A percentile compares a stretch with the other conserved stretches of the same genome.
Conservation (phyloP, 345 rosid species). For the Citrus maxima region DNA sequence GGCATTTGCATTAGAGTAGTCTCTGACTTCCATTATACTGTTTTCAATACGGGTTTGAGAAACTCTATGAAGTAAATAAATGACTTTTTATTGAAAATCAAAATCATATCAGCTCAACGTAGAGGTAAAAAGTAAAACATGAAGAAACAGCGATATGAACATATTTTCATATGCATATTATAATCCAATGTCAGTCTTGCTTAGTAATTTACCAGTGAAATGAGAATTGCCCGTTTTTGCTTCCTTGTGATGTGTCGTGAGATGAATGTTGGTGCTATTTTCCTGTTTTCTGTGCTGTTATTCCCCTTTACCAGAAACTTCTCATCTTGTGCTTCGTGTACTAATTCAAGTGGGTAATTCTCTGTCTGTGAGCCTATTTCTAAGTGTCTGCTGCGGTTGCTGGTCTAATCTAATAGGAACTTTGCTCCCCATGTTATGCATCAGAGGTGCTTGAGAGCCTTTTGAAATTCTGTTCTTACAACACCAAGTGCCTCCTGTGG, state of each 20-base stretch:
- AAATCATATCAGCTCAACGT: too few relatives aligned
- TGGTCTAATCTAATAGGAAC: neutral
- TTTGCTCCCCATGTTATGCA: conserved; percentile 1
- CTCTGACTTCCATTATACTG: neutral
- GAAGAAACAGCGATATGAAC: too few relatives aligned
- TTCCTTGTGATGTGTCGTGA: too few relatives aligned
- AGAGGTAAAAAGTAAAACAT: too few relatives aligned
- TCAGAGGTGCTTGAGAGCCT: conserved; percentile 19
- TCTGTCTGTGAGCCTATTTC: conserved; percentile 1
- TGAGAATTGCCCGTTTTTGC: too few relatives aligned
- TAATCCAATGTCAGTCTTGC: too few relatives aligned
- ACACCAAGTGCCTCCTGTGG: conserved; percentile 27
- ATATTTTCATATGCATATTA: too few relatives aligned
- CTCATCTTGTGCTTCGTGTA: conserved; percentile 35
- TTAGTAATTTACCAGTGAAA: too few relatives aligned
- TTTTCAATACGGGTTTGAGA: too few relatives aligned
- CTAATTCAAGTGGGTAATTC: conserved; percentile 39
- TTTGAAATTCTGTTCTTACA: conserved; percentile 23
- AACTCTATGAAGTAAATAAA: too few relatives aligned
- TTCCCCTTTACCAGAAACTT: conserved; percentile 8
- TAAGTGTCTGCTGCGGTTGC: neutral
- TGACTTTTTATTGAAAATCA: too few relatives aligned
- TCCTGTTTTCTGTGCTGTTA: conserved; percentile 6
- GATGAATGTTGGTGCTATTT: too few relatives aligned
- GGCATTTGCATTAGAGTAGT: neutral